Base-by-base conservation (phyloP, 2,329 filamentous ascomycete species). In the Cercospora sp. region DNA sequence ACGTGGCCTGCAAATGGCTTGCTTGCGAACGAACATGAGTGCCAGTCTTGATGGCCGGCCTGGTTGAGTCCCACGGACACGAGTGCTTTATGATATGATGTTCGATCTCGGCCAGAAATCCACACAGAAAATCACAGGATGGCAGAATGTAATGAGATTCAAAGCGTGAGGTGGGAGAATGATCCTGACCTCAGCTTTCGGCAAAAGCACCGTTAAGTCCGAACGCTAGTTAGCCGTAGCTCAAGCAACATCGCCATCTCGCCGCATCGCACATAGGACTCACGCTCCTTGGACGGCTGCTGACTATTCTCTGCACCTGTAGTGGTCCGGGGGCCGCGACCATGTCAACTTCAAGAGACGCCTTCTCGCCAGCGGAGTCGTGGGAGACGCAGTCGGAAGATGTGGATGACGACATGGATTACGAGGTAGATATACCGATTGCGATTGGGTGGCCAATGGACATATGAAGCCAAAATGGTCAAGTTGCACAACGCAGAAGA, bases 341-440 rank as follows among this genome's bases (percentile, higher is more conserved):
- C 26, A 71, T 69, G 67, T 69, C 69, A 13, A 51, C 65, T 8
- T 65, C 65, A 10, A 40, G 65, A 40, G 63, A 71, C 40, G 63
- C 45, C 26, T 68, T 71, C 31, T 70, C 71, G 18, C 71, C 69
- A 16, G 61, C 64, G 33, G 63, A 60, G 30, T 71, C 68, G 13
- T 73, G 72, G 73, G 69, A 71, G 60, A 73, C 72, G 31, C 69
- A 72, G n/a, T 68, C 66, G n/a, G 73, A 74, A 72, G 51, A 58
- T 20, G 40, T 64, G 51, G 81, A 83, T 79, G 83, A 86, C 78
- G 83, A 85, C 76, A 84, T 84, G 80, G 83, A 85, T 70, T 84
- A 82, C 77, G 79, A 84, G 73, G 75, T 58, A 58, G 28, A n/a
- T 58, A 58, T 58, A 33, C 16, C 23, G 53, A 23, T 58, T 33